phyloP scores from a whole-genome alignment of 2,329 filamentous ascomycete species.

The Metarhizium anisopliae region DNA sequence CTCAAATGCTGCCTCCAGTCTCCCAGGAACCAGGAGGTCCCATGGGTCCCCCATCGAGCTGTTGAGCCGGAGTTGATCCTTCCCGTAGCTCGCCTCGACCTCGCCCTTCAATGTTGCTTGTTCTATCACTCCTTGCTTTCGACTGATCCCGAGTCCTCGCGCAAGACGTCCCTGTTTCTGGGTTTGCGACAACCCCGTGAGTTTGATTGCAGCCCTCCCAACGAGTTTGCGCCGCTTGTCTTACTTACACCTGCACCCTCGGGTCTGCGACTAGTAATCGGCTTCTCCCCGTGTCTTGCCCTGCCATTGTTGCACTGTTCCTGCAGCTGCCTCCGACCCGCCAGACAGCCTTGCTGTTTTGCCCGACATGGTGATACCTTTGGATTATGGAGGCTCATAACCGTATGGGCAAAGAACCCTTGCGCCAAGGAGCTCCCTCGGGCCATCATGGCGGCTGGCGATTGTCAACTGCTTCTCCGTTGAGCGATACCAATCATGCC shows the following conservation, averaged over 20 bases:
- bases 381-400: conserved; percentile 21
- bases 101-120: too few relatives aligned
- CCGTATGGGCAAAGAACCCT: conserved; percentile 20
- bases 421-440: conserved; percentile 5
- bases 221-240: too few relatives aligned
- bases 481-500: conserved; percentile 17
- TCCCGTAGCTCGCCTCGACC: not conserved
- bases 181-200: too few relatives aligned
- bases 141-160: too few relatives aligned
- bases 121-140: not conserved
- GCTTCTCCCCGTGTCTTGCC: not conserved
- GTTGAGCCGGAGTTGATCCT: not conserved
- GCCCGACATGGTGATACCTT: conserved; percentile 14
- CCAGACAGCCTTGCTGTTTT: not conserved
- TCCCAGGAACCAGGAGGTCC: not conserved
- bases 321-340: not conserved
- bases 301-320: not conserved
- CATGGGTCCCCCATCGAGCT: not conserved
- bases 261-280: not conserved
- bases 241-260: not conserved
- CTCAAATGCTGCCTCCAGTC: not conserved
- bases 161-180: not conserved
- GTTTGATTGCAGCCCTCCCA: too few relatives aligned
- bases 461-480: conserved; percentile 23
- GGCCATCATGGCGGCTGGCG: not conserved